These are phyloP conservation scores for Pseudevernia furfuracea DNA, from an alignment of 495 filamentous ascomycete species.

Conservation along the genomic window DNA sequence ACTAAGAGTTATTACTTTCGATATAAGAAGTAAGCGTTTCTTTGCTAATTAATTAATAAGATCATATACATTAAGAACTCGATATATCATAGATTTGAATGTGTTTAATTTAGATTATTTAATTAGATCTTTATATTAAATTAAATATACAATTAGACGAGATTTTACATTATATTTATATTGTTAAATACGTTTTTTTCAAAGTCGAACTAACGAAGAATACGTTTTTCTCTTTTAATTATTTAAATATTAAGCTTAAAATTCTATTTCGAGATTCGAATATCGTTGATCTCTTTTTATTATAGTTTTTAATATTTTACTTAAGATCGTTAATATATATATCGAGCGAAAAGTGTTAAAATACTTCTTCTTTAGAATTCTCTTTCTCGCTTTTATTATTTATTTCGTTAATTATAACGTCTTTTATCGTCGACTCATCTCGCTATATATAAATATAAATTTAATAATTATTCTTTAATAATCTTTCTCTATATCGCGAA, in stretches of 20 bases:
- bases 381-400: no score
- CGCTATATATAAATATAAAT: slow-evolving; percentile 3
- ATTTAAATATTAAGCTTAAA: neutral
- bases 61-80: neutral
- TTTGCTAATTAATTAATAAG: neutral
- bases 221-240: neutral
- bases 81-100: no score
- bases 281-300: no score
- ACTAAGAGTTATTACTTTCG: neutral
- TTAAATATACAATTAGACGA: no score
- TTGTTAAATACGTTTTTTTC: neutral
- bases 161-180: no score
- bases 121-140: no score
- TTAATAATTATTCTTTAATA: neutral
- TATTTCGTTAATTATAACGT: no score
- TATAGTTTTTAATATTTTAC: no score
- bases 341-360: neutral
- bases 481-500: slow-evolving; percentile 9
- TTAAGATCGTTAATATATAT: neutral
- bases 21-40: neutral
- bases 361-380: neutral
- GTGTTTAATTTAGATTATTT: no score
- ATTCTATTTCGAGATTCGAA: neutral
- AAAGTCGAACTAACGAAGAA: neutral
- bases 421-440: no score